Base-by-base conservation (phyloP, 2,329 filamentous ascomycete genomes). In the Trichoderma atroviride region DNA sequence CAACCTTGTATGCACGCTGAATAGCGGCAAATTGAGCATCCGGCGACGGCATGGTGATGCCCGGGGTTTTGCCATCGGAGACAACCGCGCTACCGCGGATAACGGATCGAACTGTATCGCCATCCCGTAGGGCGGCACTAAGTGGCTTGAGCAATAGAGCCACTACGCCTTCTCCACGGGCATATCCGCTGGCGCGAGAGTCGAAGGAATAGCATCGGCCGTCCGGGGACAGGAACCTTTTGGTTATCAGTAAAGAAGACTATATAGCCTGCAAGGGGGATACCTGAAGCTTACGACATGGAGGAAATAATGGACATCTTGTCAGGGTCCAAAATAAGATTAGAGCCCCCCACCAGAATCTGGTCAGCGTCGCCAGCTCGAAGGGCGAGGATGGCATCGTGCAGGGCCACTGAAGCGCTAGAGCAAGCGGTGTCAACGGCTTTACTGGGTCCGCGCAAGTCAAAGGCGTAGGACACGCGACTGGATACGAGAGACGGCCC, bases 141-240 rank as follows among this genome's bases (percentile, higher is more conserved):
- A 86, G 76, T 3, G 73, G 75, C 71, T 87, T 87, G 11, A 88
- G 70, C 1, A 86, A 74, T 0, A 87, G 72, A 0, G 78, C 75
- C 0, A 79, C 82, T 5, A 85, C 74, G 2, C 85, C 85, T 56
- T 88, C 86, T 7, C 85, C 86, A 0, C 85, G 80, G 14, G 78
- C 84, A 72, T 87, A 87, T 0, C 84, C 86, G 71, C 86, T 71
- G 14, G 67, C 71, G 47, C 66, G 52, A 13, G 65, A 69, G 33
- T 70, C 69, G 37, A 70, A 70, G 6, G 69, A 63, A 56, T 70
- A 69, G n/a, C 64, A 69, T 35, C 69, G 63, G 27, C 63, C 63
- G 52, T 70, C 56, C 24, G 69, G 69, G 29, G 68, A 69, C 19
- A 69, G 31, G 22, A 69, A 69, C 47, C 68, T 69, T 69, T 53